Evolutionary conservation across 305 asterid genomes (phyloP).

Genomic region (Caryopteris hybrid): DNA sequence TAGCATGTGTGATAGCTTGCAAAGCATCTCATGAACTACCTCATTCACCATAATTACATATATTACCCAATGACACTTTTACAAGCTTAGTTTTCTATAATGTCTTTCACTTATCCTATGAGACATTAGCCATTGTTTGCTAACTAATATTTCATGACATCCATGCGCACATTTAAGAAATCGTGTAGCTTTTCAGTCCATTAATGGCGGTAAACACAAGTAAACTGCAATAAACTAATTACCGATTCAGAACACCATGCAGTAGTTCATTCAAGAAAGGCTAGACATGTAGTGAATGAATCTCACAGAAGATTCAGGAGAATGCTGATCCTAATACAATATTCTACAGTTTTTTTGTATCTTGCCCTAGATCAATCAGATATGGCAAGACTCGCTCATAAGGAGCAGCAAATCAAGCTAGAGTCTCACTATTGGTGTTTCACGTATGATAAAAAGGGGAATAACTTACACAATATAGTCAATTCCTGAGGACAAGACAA

Average conservation of each 20-base stretch:
- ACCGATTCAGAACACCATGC: background rate
- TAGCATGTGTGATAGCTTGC: background rate
- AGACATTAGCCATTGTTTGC: background rate
- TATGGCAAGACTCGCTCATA: background rate
- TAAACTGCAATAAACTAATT: background rate
- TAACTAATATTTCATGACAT: background rate
- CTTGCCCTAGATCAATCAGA: background rate
- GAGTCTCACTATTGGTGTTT: background rate
- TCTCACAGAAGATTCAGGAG: background rate
- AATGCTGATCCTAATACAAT: background rate
- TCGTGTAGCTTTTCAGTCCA: background rate
- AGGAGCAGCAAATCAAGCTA: background rate
- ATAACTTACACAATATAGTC: background rate
- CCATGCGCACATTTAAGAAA: background rate
- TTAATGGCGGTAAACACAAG: background rate
- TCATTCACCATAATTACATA: background rate
- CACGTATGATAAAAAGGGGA: background rate
- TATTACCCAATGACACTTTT: background rate
- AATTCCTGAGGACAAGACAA: background rate
- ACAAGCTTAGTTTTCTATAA: background rate
- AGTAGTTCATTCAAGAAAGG: background rate
- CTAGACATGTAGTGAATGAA: background rate
- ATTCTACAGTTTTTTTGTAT: background rate
- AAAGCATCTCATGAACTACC: background rate
- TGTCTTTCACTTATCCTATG: background rate